These are phyloP conservation scores for Sinapis alba DNA, from an alignment of 441 rosid species.

Conservation along the genomic window DNA sequence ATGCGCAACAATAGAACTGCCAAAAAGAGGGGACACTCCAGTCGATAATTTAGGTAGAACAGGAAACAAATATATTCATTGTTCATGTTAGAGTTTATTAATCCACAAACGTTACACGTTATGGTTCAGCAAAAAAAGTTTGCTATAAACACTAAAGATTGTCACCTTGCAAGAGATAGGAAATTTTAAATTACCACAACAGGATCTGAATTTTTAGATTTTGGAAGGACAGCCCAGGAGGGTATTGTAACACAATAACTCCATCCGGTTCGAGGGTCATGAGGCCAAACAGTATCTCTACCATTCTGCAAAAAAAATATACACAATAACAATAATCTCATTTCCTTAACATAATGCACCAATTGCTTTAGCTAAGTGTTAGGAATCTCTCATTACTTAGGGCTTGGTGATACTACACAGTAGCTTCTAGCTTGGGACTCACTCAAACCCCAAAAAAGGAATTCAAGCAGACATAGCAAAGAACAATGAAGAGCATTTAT, in stretches of 20 bases:
- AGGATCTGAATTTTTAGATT: constrained; percentile 92
- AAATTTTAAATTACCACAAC: constrained; percentile 73
- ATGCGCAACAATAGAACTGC: constrained; percentile 6
- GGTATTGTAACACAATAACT: constrained; percentile 94
- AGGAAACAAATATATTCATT: not conserved
- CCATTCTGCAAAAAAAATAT: constrained; percentile 71
- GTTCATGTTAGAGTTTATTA: constrained; percentile 7
- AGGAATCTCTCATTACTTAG: not conserved
- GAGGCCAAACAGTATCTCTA: constrained; percentile 91
- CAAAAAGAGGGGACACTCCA: not conserved
- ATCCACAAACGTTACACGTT: constrained; percentile 4
- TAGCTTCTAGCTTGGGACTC: not conserved
- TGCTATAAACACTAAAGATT: constrained; percentile 37
- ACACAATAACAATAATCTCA: constrained; percentile 26
- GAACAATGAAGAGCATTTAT: not conserved
- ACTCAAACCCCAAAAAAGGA: not conserved
- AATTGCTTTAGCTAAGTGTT: not conserved
- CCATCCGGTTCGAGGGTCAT: constrained; percentile 90
- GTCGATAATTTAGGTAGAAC: not conserved
- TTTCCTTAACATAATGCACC: not conserved
- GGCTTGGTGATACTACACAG: not conserved
- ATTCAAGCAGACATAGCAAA: not conserved
- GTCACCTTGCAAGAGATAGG: not conserved
- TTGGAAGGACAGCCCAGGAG: constrained; percentile 86
- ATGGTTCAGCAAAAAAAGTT: constrained; percentile 21